Percentiles rank a stretch among this genome's conserved stretches.
These are phyloP conservation scores for Lizanozyma gosingica DNA, from an alignment of 1,139 yeast species.

Conservation along the genomic window DNA sequence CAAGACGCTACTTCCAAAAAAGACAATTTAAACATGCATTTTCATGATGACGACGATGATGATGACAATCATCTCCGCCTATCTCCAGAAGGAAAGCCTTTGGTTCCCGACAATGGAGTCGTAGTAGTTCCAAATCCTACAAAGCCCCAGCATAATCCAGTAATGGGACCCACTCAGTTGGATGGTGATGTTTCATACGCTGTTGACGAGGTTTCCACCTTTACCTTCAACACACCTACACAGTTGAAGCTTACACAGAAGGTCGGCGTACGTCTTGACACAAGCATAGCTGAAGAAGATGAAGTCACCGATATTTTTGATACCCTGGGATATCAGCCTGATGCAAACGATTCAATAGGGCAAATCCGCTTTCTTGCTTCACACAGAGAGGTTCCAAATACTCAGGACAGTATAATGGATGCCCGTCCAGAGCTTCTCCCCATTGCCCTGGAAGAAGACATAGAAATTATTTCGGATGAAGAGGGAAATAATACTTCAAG, in stretches of 20 bases:
- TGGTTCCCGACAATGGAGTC: background rate
- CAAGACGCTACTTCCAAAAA: no score
- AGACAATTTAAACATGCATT: no score
- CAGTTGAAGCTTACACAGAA: background rate
- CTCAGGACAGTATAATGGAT: background rate
- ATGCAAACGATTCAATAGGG: background rate
- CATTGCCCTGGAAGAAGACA: background rate
- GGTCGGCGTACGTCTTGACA: background rate
- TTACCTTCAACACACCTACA: background rate
- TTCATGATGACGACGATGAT: no score
- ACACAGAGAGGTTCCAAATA: background rate
- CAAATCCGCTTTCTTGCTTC: background rate
- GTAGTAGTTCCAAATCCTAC: background rate
- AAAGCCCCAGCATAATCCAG: background rate
- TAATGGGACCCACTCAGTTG: background rate
- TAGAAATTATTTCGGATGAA: background rate
- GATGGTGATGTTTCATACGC: background rate
- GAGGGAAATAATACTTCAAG: no score
- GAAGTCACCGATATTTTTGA: background rate
- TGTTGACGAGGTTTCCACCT: background rate
- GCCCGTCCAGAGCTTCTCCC: background rate
- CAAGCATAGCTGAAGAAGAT: background rate
- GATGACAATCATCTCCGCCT: background rate
- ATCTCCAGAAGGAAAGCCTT: background rate
- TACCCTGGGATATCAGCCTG: background rate